Evolutionary conservation across 108 stramenopile species (phyloP), one percentile per base, ranked within the genome.

Genomic region (Nitzschia inconspicua): DNA sequence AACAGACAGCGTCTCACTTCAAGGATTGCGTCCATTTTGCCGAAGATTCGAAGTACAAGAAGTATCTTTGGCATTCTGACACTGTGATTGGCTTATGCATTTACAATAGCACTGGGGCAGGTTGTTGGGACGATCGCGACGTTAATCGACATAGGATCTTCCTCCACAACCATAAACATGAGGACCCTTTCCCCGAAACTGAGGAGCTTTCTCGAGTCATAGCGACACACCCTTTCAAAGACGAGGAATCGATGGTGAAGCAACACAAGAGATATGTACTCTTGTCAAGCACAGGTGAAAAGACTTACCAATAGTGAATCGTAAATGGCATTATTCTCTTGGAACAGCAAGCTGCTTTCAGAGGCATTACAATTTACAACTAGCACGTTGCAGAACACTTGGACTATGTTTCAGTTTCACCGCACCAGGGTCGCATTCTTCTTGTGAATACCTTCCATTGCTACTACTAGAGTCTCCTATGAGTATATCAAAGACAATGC

Each of bases 211-310:
- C 34, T 18, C 32, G 54, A 34, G 42, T 55, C n/a, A 46, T 66
- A 18, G 46, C 65, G 7, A 48, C 53, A 11, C 65, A 66, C 57
- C 65, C 65, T 14, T 66, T 66, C 65, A 66, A 66, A 40, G 47
- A 57, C 0, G 18, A 36, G 40, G 54, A 34, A 3, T 47, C 35
- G 3, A 56, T 66, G 55, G 18, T 44, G 14, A 56, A 40, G 22
- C 65, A 66, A 26, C 56, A 57, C 23, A 35, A 54, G n/a, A 39
- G 65, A 26, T 66, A 57, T 57, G 18, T 65, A n/a, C n/a, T n/a
- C n/a, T n/a, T n/a, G n/a, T n/a, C n/a, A n/a, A n/a, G n/a, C n/a
- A n/a, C n/a, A n/a, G n/a, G n/a, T n/a, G n/a, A n/a, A n/a, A n/a
- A n/a, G n/a, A n/a, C n/a, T n/a, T n/a, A n/a, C n/a, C n/a, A n/a